These are phyloP conservation scores for Apiotrichum mycotoxinovorans DNA, from an alignment of 1,284 basidiomycete species.

Conservation along the genomic window DNA sequence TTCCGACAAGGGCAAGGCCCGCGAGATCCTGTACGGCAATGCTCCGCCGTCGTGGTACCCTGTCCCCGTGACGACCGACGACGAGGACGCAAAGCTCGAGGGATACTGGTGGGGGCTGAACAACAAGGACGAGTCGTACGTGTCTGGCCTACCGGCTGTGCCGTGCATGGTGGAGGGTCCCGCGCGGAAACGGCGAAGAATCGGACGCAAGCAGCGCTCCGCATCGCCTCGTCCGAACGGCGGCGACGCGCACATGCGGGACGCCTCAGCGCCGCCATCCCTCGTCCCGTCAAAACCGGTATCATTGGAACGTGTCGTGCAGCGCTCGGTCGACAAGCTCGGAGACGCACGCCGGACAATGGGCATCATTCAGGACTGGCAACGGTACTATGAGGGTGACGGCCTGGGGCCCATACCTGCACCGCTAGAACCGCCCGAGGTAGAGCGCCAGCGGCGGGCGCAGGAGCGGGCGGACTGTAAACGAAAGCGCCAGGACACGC, in stretches of 20 bases:
- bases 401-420: constrained; percentile 34
- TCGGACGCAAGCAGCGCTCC: constrained; percentile 5
- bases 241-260: background rate
- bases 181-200: constrained; percentile 10
- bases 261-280: constrained; percentile 14
- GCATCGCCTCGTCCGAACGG: constrained; percentile 8
- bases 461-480: constrained; percentile 19
- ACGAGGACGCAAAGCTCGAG: constrained; percentile 39
- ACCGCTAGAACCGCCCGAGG: constrained; percentile 23
- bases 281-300: constrained; percentile 28
- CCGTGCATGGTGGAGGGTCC: constrained; percentile 32
- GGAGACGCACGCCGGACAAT: constrained; percentile 28
- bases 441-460: constrained; percentile 16
- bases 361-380: constrained; percentile 39
- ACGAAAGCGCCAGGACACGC: constrained; percentile 23
- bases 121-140: constrained; percentile 37
- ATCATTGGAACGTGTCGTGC: constrained; percentile 31
- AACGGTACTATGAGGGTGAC: constrained; percentile 36
- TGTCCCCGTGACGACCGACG: constrained; percentile 21
- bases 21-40: constrained; percentile 33
- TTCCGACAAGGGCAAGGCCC: constrained; percentile 43
- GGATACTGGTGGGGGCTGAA: constrained; percentile 45
- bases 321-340: constrained; percentile 36
- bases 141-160: constrained; percentile 37
- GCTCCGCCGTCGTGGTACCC: constrained; percentile 43